A percentile compares a stretch with the other conserved stretches of the same genome.
Conservation (phyloP, 2,329 filamentous ascomycete species). For the Penicillium occitanis region DNA sequence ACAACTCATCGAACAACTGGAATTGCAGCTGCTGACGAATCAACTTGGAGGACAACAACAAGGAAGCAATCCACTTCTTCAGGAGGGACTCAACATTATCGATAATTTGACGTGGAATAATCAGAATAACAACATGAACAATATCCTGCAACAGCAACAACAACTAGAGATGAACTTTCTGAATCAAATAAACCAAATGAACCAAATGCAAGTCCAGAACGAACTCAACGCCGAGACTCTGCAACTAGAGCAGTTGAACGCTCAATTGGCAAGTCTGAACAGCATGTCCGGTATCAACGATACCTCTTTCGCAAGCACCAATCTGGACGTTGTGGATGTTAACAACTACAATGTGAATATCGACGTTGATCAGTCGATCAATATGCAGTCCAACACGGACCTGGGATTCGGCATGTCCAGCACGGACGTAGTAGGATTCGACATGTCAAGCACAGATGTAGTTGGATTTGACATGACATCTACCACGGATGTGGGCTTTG, state of each 20-base stretch:
- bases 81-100: constrained; percentile 6
- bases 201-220: constrained; percentile 6
- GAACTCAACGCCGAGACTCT: constrained; percentile 4
- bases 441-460: neutral
- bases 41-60: constrained; percentile 18
- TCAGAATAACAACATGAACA: constrained; percentile 5
- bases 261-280: constrained; percentile 16
- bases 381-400: constrained; percentile 4
- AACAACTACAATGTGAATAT: constrained; percentile 12
- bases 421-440: neutral
- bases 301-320: neutral
- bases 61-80: constrained; percentile 1
- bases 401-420: neutral
- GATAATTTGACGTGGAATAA: constrained; percentile 4
- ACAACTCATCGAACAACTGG: constrained; percentile 10
- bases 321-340: constrained; percentile 5
- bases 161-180: constrained; percentile 5
- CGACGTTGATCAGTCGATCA: constrained; percentile 11
- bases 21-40: constrained; percentile 10
- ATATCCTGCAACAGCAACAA: constrained; percentile 15
- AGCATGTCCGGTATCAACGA: constrained; percentile 1
- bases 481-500: neutral
- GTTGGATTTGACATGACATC: neutral
- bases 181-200: constrained; percentile 7
- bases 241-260: constrained; percentile 16